phyloP scores from a whole-genome alignment of 306 rosid genomes.

The Trichosanthes truncata region DNA sequence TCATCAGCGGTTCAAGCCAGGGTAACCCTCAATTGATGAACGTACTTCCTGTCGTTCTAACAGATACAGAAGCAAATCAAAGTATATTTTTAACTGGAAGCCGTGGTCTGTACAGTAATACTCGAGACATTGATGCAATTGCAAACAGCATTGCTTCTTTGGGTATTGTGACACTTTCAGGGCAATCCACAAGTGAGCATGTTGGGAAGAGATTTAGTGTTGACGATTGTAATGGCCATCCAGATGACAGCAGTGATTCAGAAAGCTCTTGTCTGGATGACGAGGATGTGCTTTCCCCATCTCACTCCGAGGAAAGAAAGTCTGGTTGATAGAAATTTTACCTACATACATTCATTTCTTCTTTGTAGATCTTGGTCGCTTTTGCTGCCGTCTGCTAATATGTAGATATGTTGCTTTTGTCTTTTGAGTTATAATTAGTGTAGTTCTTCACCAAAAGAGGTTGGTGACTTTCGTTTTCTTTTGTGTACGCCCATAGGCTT shows the following conservation, averaged over 20 bases:
- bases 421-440: neutral
- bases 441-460: neutral
- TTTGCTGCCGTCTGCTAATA: neutral
- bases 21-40: slow-evolving; percentile 45
- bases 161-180: slow-evolving; percentile 68
- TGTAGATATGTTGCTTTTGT: slow-evolving; percentile 1
- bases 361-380: slow-evolving; percentile 5
- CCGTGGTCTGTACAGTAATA: slow-evolving; percentile 62
- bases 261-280: slow-evolving; percentile 33
- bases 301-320: slow-evolving; percentile 10
- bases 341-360: neutral
- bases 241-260: slow-evolving; percentile 26
- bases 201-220: slow-evolving; percentile 12
- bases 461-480: neutral
- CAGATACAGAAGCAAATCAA: slow-evolving; percentile 42
- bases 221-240: slow-evolving; percentile 16
- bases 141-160: slow-evolving; percentile 82
- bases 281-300: slow-evolving; percentile 4
- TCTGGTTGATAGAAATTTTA: slow-evolving; percentile 5
- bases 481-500: neutral
- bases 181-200: slow-evolving; percentile 27
- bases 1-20: slow-evolving; percentile 69
- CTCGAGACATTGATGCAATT: slow-evolving; percentile 55
- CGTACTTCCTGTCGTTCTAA: slow-evolving; percentile 55
- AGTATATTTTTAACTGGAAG: slow-evolving; percentile 61